phyloP scores from a whole-genome alignment of 2,329 filamentous ascomycete species.

The Diplodia intermedia region DNA sequence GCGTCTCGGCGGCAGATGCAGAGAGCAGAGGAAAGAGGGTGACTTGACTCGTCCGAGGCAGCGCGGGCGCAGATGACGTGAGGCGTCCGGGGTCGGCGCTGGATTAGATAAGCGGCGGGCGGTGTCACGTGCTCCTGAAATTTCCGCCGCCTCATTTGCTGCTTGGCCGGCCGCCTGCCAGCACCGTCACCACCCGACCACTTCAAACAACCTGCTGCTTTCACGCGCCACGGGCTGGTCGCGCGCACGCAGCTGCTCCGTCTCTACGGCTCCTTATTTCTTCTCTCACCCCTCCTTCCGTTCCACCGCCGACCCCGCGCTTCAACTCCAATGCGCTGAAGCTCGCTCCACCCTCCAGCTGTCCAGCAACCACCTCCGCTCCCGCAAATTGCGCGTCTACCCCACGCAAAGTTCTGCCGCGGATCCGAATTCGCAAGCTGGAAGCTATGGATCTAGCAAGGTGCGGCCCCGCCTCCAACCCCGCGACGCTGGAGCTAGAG shows the following conservation, averaged over 20 bases:
- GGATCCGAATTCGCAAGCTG: constrained; percentile 10
- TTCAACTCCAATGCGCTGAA: constrained; percentile 27
- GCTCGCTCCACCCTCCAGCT: constrained; percentile 23
- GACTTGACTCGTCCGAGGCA: neutral
- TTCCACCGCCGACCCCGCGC: neutral
- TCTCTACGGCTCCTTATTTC: neutral
- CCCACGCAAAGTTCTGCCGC: constrained; percentile 6
- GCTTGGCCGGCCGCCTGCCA: constrained; percentile 23
- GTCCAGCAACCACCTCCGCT: constrained; percentile 30
- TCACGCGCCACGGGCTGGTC: constrained; percentile 24
- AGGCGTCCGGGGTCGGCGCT: constrained; percentile 5
- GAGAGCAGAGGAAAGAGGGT: neutral
- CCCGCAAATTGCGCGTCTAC: constrained; percentile 29
- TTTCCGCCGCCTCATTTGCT: constrained; percentile 30
- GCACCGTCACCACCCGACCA: constrained; percentile 13
- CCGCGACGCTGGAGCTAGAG: constrained; percentile 33
- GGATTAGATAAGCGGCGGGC: constrained; percentile 20
- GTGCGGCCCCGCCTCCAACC: constrained; percentile 36
- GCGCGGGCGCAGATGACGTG: constrained; percentile 13
- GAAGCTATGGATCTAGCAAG: constrained; percentile 38
- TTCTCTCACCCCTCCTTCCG: neutral
- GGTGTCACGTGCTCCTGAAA: constrained; percentile 11
- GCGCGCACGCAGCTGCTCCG: constrained; percentile 20
- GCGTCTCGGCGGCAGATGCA: neutral
- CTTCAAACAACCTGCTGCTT: constrained; percentile 8